Base-by-base conservation (phyloP, 805 yeast species). In the Ogataea wickerhamii region DNA sequence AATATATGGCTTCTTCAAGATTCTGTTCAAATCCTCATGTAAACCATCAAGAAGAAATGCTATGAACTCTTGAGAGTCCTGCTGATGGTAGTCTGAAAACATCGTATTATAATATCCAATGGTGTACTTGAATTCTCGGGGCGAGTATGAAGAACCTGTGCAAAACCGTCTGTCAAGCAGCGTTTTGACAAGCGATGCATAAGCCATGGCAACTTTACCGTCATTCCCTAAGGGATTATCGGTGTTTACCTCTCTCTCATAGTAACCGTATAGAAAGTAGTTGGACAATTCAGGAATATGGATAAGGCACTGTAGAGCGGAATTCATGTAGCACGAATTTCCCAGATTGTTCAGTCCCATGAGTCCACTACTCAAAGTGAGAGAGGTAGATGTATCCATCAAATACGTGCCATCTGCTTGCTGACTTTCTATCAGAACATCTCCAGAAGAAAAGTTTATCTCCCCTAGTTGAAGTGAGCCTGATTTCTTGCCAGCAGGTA, bases 311-410 rank as follows among this genome's bases (percentile, higher is more conserved):
- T 93, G 98, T 31, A 91, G 63, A 0, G 96, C 96, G 7, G 95
- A 85, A 59, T 87, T 88, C 97, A 89, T 88, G 59, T 87, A 89
- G 60, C 97, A 89, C 0, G 95, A 81, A 56, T 89, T 89, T 2
- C 97, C 97, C 44, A 88, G 64, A 54, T 87, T 89, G 36, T 71
- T 65, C 53, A 82, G 48, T 44, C 97, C 82, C 41, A 70, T 59
- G 32, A 68, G 55, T 47, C 96, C 89, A 20, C 45, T 49, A 2
- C 61, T 58, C 3, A 45, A 49, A 11, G 48, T 26, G 3, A 58
- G 24, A 4, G 34, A 34, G 4, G 53, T 43, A 2, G 48, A 38
- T 3, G 51, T 41, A 32, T 56, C 63, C 44, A 53, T 43, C 10
- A 53, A 33, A 34, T 45, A 61, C 1, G 53, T 25, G 1, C 50